phyloP scores from a whole-genome alignment of 1,284 basidiomycete genomes.

The Fereydounia khargensis region DNA sequence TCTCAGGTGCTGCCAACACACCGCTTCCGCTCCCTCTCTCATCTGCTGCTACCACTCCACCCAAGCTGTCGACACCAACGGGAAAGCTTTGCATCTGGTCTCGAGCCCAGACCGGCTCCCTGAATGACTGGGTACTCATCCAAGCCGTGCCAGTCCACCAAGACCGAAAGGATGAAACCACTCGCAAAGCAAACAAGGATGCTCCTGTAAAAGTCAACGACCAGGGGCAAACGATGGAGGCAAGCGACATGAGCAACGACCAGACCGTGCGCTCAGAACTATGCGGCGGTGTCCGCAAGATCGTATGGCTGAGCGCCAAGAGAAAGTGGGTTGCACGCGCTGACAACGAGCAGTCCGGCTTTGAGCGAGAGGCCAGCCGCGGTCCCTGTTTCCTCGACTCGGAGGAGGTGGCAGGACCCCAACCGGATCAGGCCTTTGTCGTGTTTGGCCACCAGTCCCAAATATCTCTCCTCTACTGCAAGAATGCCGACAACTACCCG shows the following conservation, averaged over 20 bases:
- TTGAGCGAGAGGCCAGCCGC: background rate
- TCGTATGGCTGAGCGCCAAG: background rate
- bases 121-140: constrained; percentile 28
- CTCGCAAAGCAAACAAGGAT: constrained; percentile 12
- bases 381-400: constrained; percentile 8
- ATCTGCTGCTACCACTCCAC: background rate
- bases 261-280: no score
- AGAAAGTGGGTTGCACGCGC: background rate
- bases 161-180: background rate
- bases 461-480: constrained; percentile 16
- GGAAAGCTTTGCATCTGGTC: constrained; percentile 29
- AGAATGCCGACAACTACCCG: constrained; percentile 6
- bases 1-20: no score
- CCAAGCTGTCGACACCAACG: background rate
- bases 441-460: constrained; percentile 25
- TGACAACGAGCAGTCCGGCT: no score
- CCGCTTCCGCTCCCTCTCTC: no score
- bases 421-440: constrained; percentile 15
- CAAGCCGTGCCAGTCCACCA: constrained; percentile 4
- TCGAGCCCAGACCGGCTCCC: constrained; percentile 14
- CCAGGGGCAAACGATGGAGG: no score
- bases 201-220: constrained; percentile 28
- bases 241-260: no score
- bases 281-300: no score
- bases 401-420: constrained; percentile 6